Conservation (phyloP, 129 eudicot species). For the Lactuca saligna region DNA sequence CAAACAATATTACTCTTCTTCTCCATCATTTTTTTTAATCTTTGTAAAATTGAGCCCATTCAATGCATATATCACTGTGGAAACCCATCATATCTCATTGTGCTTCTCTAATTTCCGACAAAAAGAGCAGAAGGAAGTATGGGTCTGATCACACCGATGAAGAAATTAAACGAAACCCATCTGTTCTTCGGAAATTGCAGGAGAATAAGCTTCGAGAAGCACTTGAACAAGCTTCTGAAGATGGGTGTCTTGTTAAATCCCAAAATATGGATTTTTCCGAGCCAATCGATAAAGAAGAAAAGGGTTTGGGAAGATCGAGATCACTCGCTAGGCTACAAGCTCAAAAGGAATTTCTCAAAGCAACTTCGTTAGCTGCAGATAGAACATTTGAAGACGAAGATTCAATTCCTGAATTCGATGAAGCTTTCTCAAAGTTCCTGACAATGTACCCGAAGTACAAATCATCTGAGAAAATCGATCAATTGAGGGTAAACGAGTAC, state of each 20-base stretch:
- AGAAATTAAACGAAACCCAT: conserved; percentile 24
- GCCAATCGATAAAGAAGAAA: conserved; percentile 30
- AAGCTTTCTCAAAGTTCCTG: conserved; percentile 39
- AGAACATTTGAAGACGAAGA: conserved; percentile 32
- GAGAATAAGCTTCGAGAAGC: conserved; percentile 46
- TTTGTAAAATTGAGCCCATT: not conserved
- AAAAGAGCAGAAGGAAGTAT: conserved; percentile 37
- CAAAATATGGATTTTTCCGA: conserved; percentile 37
- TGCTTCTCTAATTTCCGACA: conserved; percentile 35
- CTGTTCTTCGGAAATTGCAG: conserved; percentile 31
- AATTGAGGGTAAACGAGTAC: conserved; percentile 32
- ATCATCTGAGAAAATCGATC: conserved; percentile 35
- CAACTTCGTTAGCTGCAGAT: conserved; percentile 47
- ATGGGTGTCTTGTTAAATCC: conserved; percentile 41
- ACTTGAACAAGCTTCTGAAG: conserved; percentile 47
- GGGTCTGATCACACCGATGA: conserved; percentile 30
- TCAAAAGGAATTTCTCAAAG: conserved; percentile 39
- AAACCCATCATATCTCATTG: conserved; percentile 49
- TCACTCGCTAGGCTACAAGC: conserved; percentile 48
- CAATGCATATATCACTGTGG: conserved; percentile 49
- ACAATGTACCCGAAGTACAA: conserved; percentile 43
- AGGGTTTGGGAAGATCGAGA: conserved; percentile 44
- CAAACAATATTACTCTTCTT: not conserved
- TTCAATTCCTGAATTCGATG: conserved; percentile 34
- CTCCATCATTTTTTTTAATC: not conserved